Percentiles rank a stretch among this genome's conserved stretches.
Conservation (phyloP, 2,329 filamentous ascomycete genomes). For the Golovinomyces cichoracearum region DNA sequence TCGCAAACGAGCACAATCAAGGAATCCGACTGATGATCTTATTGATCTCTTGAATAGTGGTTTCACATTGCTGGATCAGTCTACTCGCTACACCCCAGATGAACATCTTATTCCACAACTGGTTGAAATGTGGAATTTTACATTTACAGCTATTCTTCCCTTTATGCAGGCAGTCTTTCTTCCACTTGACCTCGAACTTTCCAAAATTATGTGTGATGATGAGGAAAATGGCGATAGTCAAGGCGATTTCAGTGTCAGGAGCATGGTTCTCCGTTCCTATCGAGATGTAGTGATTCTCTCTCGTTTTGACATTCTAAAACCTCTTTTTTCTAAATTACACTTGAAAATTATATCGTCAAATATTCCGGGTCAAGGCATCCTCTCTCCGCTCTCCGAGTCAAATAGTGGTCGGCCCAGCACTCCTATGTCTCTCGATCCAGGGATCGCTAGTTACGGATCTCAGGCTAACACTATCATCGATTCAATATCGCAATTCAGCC, state of each 20-base stretch:
- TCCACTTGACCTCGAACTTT: slow-evolving; percentile 77
- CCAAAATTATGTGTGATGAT: slow-evolving; percentile 36
- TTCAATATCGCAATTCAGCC: slow-evolving; percentile 26
- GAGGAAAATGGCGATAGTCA: slow-evolving; percentile 20
- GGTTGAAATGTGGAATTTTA: slow-evolving; percentile 82
- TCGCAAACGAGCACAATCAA: slow-evolving; percentile 38
- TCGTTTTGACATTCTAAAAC: slow-evolving; percentile 66
- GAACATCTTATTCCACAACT: slow-evolving; percentile 72
- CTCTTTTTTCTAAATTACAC: slow-evolving; percentile 68
- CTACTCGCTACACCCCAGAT: slow-evolving; percentile 51
- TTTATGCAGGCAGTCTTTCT: slow-evolving; percentile 92
- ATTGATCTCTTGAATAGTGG: slow-evolving; percentile 53
- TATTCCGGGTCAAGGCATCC: slow-evolving; percentile 19
- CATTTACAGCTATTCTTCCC: slow-evolving; percentile 70
- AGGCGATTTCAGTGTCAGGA: slow-evolving; percentile 29
- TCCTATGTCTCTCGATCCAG: slow-evolving; percentile 47
- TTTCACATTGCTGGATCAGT: slow-evolving; percentile 66
- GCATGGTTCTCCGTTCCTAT: slow-evolving; percentile 66
- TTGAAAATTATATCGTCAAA: slow-evolving; percentile 38
- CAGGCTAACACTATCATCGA: slow-evolving; percentile 51
- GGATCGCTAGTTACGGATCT: slow-evolving; percentile 53
- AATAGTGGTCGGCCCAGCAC: slow-evolving; percentile 37
- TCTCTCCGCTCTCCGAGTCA: slow-evolving; percentile 25
- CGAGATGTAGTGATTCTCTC: slow-evolving; percentile 72
- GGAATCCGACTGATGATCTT: slow-evolving; percentile 48